Conservation (phyloP, 768 basidiomycete genomes). For the Termitomyces heimii region DNA sequence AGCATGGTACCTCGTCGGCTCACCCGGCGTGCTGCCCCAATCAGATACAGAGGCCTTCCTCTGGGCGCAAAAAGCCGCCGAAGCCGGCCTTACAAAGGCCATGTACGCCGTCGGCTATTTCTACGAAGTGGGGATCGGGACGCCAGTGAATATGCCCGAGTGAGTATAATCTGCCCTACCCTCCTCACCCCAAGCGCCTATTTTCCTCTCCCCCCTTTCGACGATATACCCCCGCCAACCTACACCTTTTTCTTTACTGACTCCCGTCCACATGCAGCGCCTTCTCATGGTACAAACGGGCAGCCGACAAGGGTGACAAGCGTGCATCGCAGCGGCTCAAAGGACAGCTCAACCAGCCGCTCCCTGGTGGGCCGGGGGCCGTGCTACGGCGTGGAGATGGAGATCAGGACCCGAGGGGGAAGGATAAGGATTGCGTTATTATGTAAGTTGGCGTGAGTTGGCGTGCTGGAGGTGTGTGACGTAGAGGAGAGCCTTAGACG, state of each 20-base stretch:
- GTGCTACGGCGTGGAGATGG: conserved; percentile 53
- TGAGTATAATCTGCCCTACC: neutral
- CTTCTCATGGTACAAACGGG: conserved; percentile 77
- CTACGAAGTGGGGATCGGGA: conserved; percentile 59
- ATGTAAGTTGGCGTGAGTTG: conserved; percentile 53
- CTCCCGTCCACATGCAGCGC: conserved; percentile 38
- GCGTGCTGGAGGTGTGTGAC: neutral
- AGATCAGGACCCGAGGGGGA: conserved; percentile 32
- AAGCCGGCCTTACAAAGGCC: conserved; percentile 87
- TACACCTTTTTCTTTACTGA: no score
- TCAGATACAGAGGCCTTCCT: conserved; percentile 97
- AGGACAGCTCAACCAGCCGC: conserved; percentile 47
- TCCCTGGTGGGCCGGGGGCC: conserved; percentile 57
- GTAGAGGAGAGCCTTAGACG: neutral
- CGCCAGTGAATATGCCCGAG: conserved; percentile 6
- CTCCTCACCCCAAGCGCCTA: no score
- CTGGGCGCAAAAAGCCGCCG: conserved; percentile 96
- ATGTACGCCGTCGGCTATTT: conserved; percentile 99
- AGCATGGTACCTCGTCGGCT: conserved; percentile 99
- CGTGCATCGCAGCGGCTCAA: conserved; percentile 83
- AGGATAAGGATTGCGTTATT: conserved; percentile 82
- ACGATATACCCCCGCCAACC: no score
- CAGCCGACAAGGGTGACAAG: conserved; percentile 90
- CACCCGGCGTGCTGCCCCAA: conserved; percentile 94
- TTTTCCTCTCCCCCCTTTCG: no score